These are phyloP conservation scores for Xylaria polymorpha DNA, from an alignment of 2,329 filamentous ascomycete genomes.

Conservation along the genomic window DNA sequence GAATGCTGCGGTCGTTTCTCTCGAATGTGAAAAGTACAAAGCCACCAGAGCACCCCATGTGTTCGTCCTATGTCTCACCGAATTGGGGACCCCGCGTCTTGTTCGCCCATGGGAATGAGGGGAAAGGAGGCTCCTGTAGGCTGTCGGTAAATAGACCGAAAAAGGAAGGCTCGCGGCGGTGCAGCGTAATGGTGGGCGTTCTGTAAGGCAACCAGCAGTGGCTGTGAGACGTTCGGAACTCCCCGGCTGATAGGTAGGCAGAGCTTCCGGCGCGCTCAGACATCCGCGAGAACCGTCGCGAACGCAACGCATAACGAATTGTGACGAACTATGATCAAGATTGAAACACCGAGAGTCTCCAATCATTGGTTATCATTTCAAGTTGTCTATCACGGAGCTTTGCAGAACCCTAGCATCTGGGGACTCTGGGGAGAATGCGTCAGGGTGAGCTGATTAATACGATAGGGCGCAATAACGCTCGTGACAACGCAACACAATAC, in stretches of 20 bases:
- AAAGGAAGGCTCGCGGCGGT: background rate
- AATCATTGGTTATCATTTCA: background rate
- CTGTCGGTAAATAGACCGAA: background rate
- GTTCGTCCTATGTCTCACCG: background rate
- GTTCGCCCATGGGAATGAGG: background rate
- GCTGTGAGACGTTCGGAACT: background rate
- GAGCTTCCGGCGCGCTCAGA: background rate
- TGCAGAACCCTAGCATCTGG: background rate
- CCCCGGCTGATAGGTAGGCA: background rate
- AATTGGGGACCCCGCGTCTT: conserved; percentile 4
- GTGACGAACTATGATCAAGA: background rate
- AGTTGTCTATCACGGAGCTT: background rate
- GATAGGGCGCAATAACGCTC: conserved; percentile 9
- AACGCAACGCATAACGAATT: background rate
- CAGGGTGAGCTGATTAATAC: background rate
- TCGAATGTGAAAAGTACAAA: too few relatives aligned
- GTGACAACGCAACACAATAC: conserved; percentile 7
- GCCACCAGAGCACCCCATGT: background rate
- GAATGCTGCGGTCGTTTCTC: too few relatives aligned
- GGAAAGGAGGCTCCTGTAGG: conserved; percentile 6
- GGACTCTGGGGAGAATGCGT: conserved; percentile 1
- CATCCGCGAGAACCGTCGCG: background rate
- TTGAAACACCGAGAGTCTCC: conserved; percentile 8
- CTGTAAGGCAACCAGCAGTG: background rate
- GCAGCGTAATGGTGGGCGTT: background rate